A percentile compares a stretch with the other conserved stretches of the same genome.
Conservation (phyloP, 495 filamentous ascomycete species). For the Mycothermus thermophilus region DNA sequence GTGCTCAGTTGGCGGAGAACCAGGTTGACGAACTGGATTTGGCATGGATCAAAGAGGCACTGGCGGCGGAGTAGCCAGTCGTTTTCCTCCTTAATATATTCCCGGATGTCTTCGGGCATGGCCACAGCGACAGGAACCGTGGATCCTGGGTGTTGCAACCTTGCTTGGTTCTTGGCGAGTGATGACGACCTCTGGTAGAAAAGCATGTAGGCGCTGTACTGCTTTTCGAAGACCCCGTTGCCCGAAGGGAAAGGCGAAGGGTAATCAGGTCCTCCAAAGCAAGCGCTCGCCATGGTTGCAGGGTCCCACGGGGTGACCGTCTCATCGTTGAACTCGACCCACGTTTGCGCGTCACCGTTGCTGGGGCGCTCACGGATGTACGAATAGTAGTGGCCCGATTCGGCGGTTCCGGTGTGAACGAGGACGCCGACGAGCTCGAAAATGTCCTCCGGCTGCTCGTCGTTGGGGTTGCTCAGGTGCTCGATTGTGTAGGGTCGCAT, state of each 20-base stretch:
- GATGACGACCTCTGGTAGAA: conserved; percentile 81
- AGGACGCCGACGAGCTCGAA: conserved; percentile 90
- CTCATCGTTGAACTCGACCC: conserved; percentile 93
- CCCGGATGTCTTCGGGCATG: conserved; percentile 41
- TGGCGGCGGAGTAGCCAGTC: conserved; percentile 58
- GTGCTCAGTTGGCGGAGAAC: conserved; percentile 38
- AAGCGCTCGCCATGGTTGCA: conserved; percentile 52
- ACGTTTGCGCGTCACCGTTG: conserved; percentile 35
- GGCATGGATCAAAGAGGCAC: conserved; percentile 63
- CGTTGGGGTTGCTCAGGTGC: conserved; percentile 54
- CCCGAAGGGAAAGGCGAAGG: conserved; percentile 29
- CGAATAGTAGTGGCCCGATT: conserved; percentile 95
- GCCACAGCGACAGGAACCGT: conserved; percentile 41
- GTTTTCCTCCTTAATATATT: conserved; percentile 58
- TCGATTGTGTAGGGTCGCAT: conserved; percentile 85
- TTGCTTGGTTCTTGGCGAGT: conserved; percentile 36
- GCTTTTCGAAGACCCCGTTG: conserved; percentile 44
- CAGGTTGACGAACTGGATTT: conserved; percentile 51
- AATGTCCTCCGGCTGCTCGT: conserved; percentile 45
- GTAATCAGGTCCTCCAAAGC: conserved; percentile 64
- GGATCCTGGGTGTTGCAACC: conserved; percentile 16
- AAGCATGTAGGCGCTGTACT: conserved; percentile 89
- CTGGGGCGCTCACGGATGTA: conserved; percentile 73
- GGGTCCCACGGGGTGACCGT: conserved; percentile 65
- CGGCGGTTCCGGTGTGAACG: conserved; percentile 83